Evolutionary conservation across 2,329 filamentous ascomycete genomes (phyloP), one percentile per base, ranked within the genome.

Genomic region (Sclerotinia nivalis): DNA sequence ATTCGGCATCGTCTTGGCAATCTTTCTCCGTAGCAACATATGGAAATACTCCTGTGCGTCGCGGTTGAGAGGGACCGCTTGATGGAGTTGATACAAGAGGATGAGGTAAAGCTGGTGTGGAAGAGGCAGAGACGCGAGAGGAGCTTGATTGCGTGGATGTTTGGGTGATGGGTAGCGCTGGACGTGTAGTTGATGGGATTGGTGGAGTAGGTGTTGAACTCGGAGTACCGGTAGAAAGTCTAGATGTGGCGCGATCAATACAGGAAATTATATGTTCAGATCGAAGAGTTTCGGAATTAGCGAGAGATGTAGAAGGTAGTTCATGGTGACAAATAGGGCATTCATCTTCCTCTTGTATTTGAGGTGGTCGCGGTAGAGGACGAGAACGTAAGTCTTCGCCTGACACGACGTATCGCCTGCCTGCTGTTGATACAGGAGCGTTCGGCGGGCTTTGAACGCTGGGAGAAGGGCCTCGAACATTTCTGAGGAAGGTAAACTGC

Each of bases 301-400:
- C 78, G 2, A 89, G 81, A 6, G 78, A 79, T 25, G 83, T 82
- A 2, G 87, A 85, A 0, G 91, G 91, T 4, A 93, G 83, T 79
- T 93, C 90, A 50, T 83, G 81, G 76, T 92, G 91, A 75, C 92
- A 95, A 58, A 94, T 86, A 0, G 91, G 91, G 72, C 92, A 95
- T 75, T 93, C 90, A 77, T 94, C 91, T 76, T 93, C 91, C 77
- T 94, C 92, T 8, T 84, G 83, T 75, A 86, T 84, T 69, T 85
- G 86, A 1, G 70, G 74, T 34, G 72, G 69, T 56, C 69, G 69
- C 22, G 76, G 71, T 9, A 74, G 71, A 28, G 73, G 71, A 22
- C 73, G 69, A 22, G 37, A 37, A 52, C 34, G 58, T 47, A 71
- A 50, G 31, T 68, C 56, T 67, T 65, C 66, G n/a, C 31, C 66